Conservation (phyloP, 2,329 filamentous ascomycete species). For the Leptographium radiaticola region DNA sequence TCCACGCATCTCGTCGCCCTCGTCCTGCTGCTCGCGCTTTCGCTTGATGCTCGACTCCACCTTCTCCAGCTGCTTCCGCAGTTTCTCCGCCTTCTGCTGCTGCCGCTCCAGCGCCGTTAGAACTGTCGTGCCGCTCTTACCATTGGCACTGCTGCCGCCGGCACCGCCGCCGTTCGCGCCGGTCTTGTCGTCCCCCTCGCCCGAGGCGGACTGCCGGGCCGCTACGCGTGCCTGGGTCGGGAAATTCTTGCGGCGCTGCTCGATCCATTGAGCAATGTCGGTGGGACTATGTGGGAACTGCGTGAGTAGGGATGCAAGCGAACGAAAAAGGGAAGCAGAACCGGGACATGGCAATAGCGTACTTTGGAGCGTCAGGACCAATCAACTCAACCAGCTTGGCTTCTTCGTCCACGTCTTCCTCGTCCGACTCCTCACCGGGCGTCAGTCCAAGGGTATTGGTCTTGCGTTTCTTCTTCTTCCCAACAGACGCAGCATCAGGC, state of each 20-base stretch:
- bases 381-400: constrained; percentile 39
- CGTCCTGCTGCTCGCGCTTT: constrained; percentile 54
- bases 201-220: constrained; percentile 42
- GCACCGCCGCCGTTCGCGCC: constrained; percentile 39
- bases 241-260: constrained; percentile 65
- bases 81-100: constrained; percentile 43
- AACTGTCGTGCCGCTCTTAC: not conserved
- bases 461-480: constrained; percentile 60
- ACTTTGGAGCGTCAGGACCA: constrained; percentile 42
- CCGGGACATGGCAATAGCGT: constrained; percentile 17
- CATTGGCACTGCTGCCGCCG: not conserved
- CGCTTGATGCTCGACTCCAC: constrained; percentile 58
- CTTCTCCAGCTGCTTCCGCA: constrained; percentile 52
- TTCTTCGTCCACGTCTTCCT: constrained; percentile 61
- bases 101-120: constrained; percentile 31
- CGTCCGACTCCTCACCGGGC: constrained; percentile 51
- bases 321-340: not conserved
- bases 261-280: constrained; percentile 69
- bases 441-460: constrained; percentile 61
- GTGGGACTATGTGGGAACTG: constrained; percentile 29
- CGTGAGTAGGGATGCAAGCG: constrained; percentile 5
- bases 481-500: constrained; percentile 35
- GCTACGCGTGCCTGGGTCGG: constrained; percentile 63
- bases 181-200: constrained; percentile 21
- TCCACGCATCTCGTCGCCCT: constrained; percentile 52